A percentile compares a stretch with the other conserved stretches of the same genome.
Conservation (phyloP, 129 eudicot species). For the Solidago caesia region DNA sequence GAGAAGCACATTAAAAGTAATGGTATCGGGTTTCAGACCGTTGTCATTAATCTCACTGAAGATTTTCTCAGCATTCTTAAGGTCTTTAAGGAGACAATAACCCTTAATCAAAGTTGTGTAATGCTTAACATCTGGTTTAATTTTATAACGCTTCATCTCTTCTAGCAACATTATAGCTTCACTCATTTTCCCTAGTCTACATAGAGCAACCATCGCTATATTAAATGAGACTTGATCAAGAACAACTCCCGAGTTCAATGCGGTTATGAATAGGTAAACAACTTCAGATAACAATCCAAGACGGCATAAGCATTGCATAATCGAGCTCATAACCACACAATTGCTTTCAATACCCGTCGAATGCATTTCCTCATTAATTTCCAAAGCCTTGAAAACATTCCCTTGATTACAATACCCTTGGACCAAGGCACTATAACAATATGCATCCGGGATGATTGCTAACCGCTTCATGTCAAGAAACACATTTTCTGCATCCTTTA, state of each 20-base stretch:
- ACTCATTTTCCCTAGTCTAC: constrained; percentile 51
- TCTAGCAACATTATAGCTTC: constrained; percentile 54
- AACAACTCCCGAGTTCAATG: constrained; percentile 37
- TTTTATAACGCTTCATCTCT: constrained; percentile 50
- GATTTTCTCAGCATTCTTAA: constrained; percentile 43
- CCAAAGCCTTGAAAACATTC: constrained; percentile 41
- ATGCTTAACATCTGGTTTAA: constrained; percentile 59
- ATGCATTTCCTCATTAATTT: constrained; percentile 50
- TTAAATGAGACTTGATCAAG: constrained; percentile 57
- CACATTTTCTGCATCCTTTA: constrained; percentile 62
- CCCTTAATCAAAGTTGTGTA: constrained; percentile 74
- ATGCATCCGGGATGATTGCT: constrained; percentile 45
- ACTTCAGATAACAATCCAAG: constrained; percentile 45
- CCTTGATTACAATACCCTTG: constrained; percentile 56
- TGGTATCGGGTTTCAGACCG: constrained; percentile 55
- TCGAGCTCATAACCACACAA: constrained; percentile 53
- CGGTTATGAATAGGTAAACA: constrained; percentile 40
- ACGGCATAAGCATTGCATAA: constrained; percentile 59
- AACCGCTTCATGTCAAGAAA: constrained; percentile 50
- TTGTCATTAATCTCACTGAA: constrained; percentile 44
- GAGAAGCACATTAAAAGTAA: constrained; percentile 58
- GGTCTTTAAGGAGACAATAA: constrained; percentile 38
- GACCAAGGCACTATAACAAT: constrained; percentile 53
- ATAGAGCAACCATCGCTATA: constrained; percentile 51
- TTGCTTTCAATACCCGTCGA: constrained; percentile 56